Base-by-base conservation (phyloP, 2,329 filamentous ascomycete species). In the Ilyonectria robusta region DNA sequence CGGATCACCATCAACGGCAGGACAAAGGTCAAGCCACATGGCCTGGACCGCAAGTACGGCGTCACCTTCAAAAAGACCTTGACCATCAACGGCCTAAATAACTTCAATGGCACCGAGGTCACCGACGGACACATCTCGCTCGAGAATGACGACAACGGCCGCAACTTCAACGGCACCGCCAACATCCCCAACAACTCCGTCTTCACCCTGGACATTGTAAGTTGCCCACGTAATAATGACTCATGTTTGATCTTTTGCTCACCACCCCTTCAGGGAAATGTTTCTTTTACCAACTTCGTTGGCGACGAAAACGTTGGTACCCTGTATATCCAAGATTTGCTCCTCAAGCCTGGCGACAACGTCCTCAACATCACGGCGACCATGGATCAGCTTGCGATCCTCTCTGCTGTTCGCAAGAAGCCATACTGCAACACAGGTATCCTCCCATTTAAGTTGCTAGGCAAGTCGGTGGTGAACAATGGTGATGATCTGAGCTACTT, bases 171-270 rank as follows among this genome's bases (percentile, higher is more conserved):
- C 58, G 90, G 86, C 71, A 86, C 82, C 15, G 85, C 86, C 64
- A 82, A 82, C 63, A 90, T 93, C 57, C 89, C 89, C 70, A 93
- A 93, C 78, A 85, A 84, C 7, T 91, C 90, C 1, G 80, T 88
- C 58, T 84, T 91, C 75, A 88, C 85, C n/a, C 84, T 93, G 59
- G 86, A 91, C 37, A 86, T 93, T 73, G 88, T 89, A 81, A 80
- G 86, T 82, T 21, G 9, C 50, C 50, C 31, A 11, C 50, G 11
- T 8, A 9, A 35, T n/a, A 51, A 4, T 35, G 54, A 2, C 15
- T 62, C 46, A 47, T 21, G 13, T 29, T 26, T 58, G 40, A 54
- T 11, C 10, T 6, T 23, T 31, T 53, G 21, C 62, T 74, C 51
- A 71, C 55, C 50, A 11, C 15, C 7, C 37, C 26, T 53, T 15